phyloP scores from a whole-genome alignment of 139 green algal species.

The Picochlorum costavermella region DNA sequence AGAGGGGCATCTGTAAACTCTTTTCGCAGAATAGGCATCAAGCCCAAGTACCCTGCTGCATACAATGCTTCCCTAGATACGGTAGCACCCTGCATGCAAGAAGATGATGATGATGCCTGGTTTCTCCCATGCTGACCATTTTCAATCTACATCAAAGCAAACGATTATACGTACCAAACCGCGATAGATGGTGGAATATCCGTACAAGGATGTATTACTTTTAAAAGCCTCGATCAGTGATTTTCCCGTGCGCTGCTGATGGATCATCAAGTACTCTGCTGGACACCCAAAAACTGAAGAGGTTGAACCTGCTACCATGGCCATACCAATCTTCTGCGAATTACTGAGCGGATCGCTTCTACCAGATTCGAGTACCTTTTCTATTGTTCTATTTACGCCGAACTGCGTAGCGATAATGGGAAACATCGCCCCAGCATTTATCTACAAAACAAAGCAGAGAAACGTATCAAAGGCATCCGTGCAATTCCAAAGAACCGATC shows the following conservation, averaged over 20 bases:
- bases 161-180: conserved; percentile 48
- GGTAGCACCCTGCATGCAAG: conserved; percentile 22
- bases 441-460: conserved; percentile 29
- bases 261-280: conserved; percentile 83
- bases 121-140: too few relatives aligned
- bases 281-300: conserved; percentile 62
- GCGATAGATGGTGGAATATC: conserved; percentile 33
- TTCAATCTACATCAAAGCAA: neutral
- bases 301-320: conserved; percentile 43
- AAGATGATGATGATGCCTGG: neutral
- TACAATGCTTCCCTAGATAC: conserved; percentile 69
- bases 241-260: conserved; percentile 69
- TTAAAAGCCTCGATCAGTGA: conserved; percentile 36
- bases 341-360: conserved; percentile 4
- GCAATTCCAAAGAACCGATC: neutral
- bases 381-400: conserved; percentile 58
- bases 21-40: conserved; percentile 60
- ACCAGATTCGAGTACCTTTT: conserved; percentile 11
- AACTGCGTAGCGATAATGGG: conserved; percentile 87
- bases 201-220: conserved; percentile 37
- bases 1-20: conserved; percentile 24
- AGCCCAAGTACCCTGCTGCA: conserved; percentile 65
- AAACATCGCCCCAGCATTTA: conserved; percentile 75
- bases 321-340: conserved; percentile 22
- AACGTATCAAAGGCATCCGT: neutral